phyloP scores from a whole-genome alignment of 2,329 filamentous ascomycete species.

The Neurospora crassa region DNA sequence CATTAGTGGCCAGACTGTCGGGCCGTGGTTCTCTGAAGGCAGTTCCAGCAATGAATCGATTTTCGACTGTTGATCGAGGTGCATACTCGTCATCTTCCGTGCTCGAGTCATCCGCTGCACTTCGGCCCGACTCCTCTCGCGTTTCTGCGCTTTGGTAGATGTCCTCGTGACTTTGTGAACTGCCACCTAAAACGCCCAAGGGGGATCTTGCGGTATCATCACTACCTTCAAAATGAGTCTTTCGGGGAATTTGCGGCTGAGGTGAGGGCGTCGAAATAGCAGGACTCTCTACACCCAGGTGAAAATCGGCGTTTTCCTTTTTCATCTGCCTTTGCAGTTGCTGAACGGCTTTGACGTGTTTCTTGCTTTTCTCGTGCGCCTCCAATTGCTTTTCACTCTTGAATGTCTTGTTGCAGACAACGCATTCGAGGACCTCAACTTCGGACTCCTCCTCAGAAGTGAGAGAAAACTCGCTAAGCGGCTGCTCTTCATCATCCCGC shows the following conservation, averaged over 20 bases:
- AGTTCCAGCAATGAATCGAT: constrained; percentile 23
- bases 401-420: constrained; percentile 70
- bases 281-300: constrained; percentile 25
- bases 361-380: constrained; percentile 92
- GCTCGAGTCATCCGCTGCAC: constrained; percentile 1
- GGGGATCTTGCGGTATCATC: neutral
- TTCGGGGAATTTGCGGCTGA: neutral
- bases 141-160: neutral
- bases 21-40: neutral
- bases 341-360: constrained; percentile 80
- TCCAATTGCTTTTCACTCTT: constrained; percentile 88
- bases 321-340: constrained; percentile 74
- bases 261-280: neutral
- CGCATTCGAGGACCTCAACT: constrained; percentile 59
- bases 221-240: constrained; percentile 1
- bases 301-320: constrained; percentile 60
- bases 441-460: constrained; percentile 42
- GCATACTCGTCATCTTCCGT: constrained; percentile 35
- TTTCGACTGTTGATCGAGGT: constrained; percentile 32
- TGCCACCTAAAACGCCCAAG: neutral
- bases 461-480: constrained; percentile 46
- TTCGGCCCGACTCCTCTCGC: neutral
- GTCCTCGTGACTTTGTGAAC: neutral
- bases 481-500: constrained; percentile 40
- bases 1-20: neutral